Evolutionary conservation across 495 filamentous ascomycete genomes (phyloP), one percentile per base, ranked within the genome.

Genomic region (Penicillium parvum): DNA sequence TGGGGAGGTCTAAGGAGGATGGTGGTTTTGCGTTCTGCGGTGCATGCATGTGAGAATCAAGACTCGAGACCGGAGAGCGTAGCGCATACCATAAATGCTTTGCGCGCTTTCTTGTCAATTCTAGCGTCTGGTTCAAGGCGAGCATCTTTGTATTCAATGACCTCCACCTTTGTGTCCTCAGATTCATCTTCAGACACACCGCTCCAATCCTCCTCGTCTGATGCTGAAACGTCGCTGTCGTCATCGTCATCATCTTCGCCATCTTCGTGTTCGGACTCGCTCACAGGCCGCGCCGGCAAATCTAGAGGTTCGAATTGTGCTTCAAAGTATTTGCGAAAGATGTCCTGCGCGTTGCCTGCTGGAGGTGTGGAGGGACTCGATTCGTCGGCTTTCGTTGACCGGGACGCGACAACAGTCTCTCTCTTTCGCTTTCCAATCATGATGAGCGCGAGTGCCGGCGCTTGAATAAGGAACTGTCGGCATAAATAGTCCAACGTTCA

Each of bases 251-350:
- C 51, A 1, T 59, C 49, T 10, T 58, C 52, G 4, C 47, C 45
- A 14, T 49, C 45, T 3, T 69, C 57, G 28, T 37, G 41, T 10
- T 55, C 49, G 12, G 51, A 36, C 11, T 42, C 17, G 5, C 49
- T 32, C 3, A 42, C 22, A 12, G 43, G 11, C 4, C 50, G 38
- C 18, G 34, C 37, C 25, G 57, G 58, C 45, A 49, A 46, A 52
- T 72, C 71, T 15, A 96, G 55, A 8, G 90, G 87, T 49, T 81
- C 77, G 64, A 95, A 97, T 53, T 83, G 81, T 7, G 84, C 78
- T 65, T 96, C 92, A 61, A 98, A 97, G 58, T 87, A 82, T 48
- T 80, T 82, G 43, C 80, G 80, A 49, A 98, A 81, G 23, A 85
- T 68, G 41, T 76, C 80, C 29, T 70, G 63, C 19, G 63, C 54